These are phyloP conservation scores for Pistacia vera DNA, from an alignment of 345 rosid species.

Conservation along the genomic window DNA sequence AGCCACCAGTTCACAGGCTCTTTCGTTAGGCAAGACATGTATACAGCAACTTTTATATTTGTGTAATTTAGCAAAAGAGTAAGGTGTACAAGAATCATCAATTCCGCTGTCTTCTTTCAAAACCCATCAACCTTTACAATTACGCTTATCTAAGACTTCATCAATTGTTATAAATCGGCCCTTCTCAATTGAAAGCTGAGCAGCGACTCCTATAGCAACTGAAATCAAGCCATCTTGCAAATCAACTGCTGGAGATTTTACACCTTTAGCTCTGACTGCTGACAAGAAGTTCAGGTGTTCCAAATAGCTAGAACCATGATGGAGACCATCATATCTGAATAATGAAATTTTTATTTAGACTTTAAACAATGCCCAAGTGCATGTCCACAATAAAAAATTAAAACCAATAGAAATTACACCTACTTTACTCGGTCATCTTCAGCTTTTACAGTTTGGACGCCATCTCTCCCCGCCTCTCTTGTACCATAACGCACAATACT, in stretches of 20 bases:
- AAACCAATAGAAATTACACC: slow-evolving; percentile 11
- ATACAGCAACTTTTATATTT: background rate
- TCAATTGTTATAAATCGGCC: slow-evolving; percentile 62
- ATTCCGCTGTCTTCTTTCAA: too few relatives aligned
- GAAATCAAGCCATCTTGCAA: slow-evolving; percentile 89
- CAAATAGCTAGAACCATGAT: slow-evolving; percentile 93
- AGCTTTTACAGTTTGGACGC: slow-evolving; percentile 63
- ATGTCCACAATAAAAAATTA: background rate
- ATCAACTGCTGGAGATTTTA: slow-evolving; percentile 59
- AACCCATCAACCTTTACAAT: background rate
- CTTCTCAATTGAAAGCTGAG: slow-evolving; percentile 81
- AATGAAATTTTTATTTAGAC: background rate
- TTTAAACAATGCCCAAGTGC: background rate
- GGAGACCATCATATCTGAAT: slow-evolving; percentile 82
- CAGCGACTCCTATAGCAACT: slow-evolving; percentile 97
- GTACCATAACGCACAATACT: slow-evolving; percentile 66
- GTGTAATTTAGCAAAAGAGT: background rate
- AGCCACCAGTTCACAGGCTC: too few relatives aligned
- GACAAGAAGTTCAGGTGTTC: slow-evolving; percentile 82
- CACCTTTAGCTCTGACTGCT: slow-evolving; percentile 56
- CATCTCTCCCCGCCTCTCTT: slow-evolving; percentile 68
- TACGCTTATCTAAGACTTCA: slow-evolving; percentile 55
- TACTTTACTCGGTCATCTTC: slow-evolving; percentile 75
- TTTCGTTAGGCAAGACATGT: background rate
- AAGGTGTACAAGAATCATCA: background rate